A percentile compares a stretch with the other conserved stretches of the same genome.
phyloP scores from a whole-genome alignment of 805 yeast species.

The Clavispora carvajalis region DNA sequence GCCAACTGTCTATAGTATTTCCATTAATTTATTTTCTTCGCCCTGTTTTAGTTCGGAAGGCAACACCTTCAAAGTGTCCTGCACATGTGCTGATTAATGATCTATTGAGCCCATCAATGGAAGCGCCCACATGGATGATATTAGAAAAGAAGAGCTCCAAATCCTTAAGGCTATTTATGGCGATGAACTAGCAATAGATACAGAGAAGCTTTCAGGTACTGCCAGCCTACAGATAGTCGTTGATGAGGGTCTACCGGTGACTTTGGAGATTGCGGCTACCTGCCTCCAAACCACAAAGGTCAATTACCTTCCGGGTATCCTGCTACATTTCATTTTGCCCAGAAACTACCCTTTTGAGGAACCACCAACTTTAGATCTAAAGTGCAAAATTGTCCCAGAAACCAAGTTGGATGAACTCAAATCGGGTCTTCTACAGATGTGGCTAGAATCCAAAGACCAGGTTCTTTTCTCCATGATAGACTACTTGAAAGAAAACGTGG shows the following conservation, averaged over 20 bases:
- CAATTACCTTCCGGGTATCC: constrained; percentile 26
- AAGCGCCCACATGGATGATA: constrained; percentile 7
- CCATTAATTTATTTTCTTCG: too few species aligned
- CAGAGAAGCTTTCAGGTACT: background rate
- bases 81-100: too few species aligned
- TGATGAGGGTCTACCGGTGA: constrained; percentile 14
- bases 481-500: constrained; percentile 20
- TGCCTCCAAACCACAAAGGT: constrained; percentile 8
- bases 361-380: constrained; percentile 23
- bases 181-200: constrained; percentile 17
- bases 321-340: constrained; percentile 26
- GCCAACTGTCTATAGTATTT: too few species aligned
- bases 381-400: constrained; percentile 25
- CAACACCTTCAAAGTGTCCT: too few species aligned
- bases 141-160: constrained; percentile 34
- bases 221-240: constrained; percentile 2
- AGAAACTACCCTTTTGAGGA: constrained; percentile 27
- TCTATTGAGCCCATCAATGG: too few species aligned
- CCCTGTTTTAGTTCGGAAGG: too few species aligned
- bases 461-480: constrained; percentile 43
- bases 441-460: constrained; percentile 33
- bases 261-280: background rate
- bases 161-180: constrained; percentile 40
- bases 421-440: constrained; percentile 20
- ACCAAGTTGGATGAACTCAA: constrained; percentile 12